Base-by-base conservation (phyloP, 2,329 filamentous ascomycete species). In the Fusarium sulawesiense region DNA sequence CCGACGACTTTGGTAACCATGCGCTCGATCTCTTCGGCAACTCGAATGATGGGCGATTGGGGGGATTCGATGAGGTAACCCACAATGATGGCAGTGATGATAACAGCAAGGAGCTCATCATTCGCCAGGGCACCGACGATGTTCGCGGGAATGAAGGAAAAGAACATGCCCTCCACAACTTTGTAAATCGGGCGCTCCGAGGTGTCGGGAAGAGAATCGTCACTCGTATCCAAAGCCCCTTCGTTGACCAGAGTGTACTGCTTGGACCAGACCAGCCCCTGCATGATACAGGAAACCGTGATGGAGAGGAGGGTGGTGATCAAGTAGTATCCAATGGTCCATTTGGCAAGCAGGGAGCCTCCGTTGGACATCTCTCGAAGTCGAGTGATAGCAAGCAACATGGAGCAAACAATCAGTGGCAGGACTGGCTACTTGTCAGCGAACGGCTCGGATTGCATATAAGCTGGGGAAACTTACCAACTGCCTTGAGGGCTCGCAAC, bases 331-430 rank as follows among this genome's bases (percentile, higher is more conserved):
- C 79, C 78, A 21, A 87, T 78, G 1, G 84, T 85, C 82, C 81
- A 86, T 27, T 74, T 76, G n/a, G 84, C 85, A 0, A 87, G 79
- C 53, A 76, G 76, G 13, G 78, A 79, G 9, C 81, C 84, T 14
- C 81, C 80, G 12, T 79, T 73, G 13, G 81, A 76, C 80, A 87
- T 84, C 9, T 77, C 79, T 20, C 82, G 80, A 10, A 87, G 78
- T n/a, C 80, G 79, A 48, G 84, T 83, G 8, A 87, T 78, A 7
- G 85, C 83, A 20, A 86, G 78, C 48, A 87, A 82, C 79, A 87
- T 86, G 25, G 85, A 84, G 10, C 80, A 82, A 27, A 86, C 77
- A 44, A 87, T 87, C 56, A 87, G 75, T 3, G 85, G 85, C 3
- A 87, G 77, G 1, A 87, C 85, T 85, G 7, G 18, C 18, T 23